phyloP scores from a whole-genome alignment of 78 protist genomes.

The Diacronema lutheri region DNA sequence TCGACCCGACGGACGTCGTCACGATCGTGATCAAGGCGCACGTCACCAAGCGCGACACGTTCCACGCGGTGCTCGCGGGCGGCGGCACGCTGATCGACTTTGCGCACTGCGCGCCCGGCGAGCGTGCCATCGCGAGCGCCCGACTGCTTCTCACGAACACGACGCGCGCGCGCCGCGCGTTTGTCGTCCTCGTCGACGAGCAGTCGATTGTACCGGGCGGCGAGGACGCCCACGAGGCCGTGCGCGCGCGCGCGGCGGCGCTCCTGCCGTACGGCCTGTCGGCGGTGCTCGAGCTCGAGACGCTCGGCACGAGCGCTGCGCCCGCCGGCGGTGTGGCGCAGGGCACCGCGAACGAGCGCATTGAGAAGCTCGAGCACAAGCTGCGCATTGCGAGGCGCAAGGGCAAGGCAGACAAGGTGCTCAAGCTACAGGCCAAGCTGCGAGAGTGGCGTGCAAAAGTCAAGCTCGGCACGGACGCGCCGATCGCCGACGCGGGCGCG shows the following conservation, averaged over 20 bases:
- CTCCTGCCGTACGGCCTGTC: no score
- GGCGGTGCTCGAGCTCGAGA: no score
- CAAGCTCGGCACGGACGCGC: no score
- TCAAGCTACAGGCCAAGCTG: slow-evolving; percentile 40
- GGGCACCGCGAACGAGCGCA: neutral
- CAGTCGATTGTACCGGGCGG: no score
- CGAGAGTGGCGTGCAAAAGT: no score
- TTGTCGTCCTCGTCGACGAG: no score
- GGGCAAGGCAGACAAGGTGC: slow-evolving; percentile 55
- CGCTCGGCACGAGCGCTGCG: no score
- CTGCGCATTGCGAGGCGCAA: slow-evolving; percentile 56
- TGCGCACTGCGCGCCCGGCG: slow-evolving; percentile 25
- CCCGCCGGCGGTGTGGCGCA: neutral
- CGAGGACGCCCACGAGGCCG: no score
- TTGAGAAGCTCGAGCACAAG: slow-evolving; percentile 52
- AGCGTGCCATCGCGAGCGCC: slow-evolving; percentile 14
- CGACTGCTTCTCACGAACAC: slow-evolving; percentile 51
- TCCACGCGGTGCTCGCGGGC: slow-evolving; percentile 23
- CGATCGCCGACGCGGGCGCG: no score
- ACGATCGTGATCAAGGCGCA: slow-evolving; percentile 52
- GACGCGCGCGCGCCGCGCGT: neutral
- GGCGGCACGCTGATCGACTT: slow-evolving; percentile 49
- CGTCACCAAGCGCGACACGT: slow-evolving; percentile 49
- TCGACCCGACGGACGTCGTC: neutral
- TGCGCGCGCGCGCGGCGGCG: no score